Percentiles rank a stretch among this genome's conserved stretches.
phyloP scores from a whole-genome alignment of 805 yeast species.

The Saccharomycopsis babjevae region DNA sequence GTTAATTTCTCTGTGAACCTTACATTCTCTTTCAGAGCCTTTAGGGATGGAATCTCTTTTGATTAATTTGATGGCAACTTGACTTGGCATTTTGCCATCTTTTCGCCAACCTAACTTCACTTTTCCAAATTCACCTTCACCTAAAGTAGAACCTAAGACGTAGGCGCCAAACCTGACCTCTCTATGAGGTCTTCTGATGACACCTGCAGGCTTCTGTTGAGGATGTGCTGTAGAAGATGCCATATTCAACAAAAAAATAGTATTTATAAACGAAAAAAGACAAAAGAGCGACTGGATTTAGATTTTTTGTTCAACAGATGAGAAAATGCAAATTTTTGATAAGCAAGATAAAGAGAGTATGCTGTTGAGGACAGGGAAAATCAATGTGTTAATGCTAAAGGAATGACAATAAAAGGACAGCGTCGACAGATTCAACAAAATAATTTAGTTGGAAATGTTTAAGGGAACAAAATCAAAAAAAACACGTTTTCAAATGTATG shows the following conservation, averaged over 20 bases:
- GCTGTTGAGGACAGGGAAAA: not conserved
- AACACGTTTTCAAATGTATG: no score
- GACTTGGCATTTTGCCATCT: conserved; percentile 65
- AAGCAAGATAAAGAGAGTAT: not conserved
- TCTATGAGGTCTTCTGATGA: conserved; percentile 32
- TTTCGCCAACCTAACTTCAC: conserved; percentile 95
- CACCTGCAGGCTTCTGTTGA: conserved; percentile 2
- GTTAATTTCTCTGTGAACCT: conserved; percentile 87
- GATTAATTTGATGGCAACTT: conserved; percentile 89
- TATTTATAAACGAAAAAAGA: not conserved
- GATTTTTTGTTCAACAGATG: not conserved
- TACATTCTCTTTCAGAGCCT: conserved; percentile 76
- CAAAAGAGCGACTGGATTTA: not conserved
- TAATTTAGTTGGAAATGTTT: no score
- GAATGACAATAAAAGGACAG: no score
- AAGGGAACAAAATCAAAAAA: no score
- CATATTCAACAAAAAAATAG: not conserved
- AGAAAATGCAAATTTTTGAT: not conserved
- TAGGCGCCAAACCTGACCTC: conserved; percentile 86
- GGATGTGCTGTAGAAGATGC: not conserved
- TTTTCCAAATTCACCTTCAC: conserved; percentile 98
- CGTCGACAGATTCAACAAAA: no score
- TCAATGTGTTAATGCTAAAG: not conserved
- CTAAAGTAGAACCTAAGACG: conserved; percentile 83
- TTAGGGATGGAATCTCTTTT: conserved; percentile 81